Conservation (phyloP, 2,329 filamentous ascomycete species). For the Sclerotinia minor region DNA sequence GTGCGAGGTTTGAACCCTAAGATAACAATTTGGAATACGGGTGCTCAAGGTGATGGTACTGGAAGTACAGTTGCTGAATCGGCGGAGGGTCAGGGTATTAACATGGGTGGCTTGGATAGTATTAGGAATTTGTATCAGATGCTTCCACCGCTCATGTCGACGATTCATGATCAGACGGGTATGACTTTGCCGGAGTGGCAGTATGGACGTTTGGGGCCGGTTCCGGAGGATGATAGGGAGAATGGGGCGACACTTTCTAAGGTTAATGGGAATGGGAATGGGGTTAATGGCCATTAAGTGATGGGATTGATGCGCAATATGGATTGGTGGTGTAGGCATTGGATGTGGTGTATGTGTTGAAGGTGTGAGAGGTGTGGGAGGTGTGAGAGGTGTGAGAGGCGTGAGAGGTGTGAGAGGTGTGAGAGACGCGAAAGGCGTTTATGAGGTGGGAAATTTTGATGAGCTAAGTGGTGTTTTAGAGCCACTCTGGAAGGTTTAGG, state of each 20-base stretch:
- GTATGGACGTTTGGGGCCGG: conserved; percentile 50
- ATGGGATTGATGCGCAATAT: not conserved
- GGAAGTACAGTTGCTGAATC: conserved; percentile 31
- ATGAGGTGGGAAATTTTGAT: too few relatives aligned
- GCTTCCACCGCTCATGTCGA: conserved; percentile 77
- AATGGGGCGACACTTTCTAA: conserved; percentile 22
- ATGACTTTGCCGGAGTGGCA: conserved; percentile 79
- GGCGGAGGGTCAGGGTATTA: conserved; percentile 42
- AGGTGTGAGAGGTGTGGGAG: too few relatives aligned
- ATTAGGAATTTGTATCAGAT: conserved; percentile 80
- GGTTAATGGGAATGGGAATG: conserved; percentile 28
- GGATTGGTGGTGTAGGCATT: not conserved
- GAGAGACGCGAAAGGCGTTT: not conserved
- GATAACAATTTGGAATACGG: conserved; percentile 90
- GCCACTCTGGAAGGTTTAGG: not conserved
- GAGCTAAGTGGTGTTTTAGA: not conserved
- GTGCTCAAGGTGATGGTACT: conserved; percentile 46
- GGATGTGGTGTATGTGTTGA: not conserved
- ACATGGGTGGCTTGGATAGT: conserved; percentile 58
- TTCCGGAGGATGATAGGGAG: conserved; percentile 38
- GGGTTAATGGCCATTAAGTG: conserved; percentile 5
- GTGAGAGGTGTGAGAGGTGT: not conserved
- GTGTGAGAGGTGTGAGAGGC: too few relatives aligned
- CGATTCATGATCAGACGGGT: conserved; percentile 86
- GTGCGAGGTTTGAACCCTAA: conserved; percentile 79